phyloP scores from a whole-genome alignment of 495 filamentous ascomycete species.

The Aspergillus taichungensis region DNA sequence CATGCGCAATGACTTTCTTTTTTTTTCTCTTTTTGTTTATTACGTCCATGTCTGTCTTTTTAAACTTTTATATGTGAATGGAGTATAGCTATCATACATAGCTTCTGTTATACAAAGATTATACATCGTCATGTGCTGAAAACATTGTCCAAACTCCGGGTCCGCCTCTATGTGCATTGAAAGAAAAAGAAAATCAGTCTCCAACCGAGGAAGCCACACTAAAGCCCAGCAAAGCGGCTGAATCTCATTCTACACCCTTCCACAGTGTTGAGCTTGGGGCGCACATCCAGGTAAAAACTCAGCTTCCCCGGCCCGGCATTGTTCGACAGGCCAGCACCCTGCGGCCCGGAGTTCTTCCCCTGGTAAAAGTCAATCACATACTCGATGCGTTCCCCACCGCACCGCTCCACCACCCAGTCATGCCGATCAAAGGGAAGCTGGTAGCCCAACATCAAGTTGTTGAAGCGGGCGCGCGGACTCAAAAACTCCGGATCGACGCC shows the following conservation, averaged over 20 bases:
- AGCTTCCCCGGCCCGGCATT: conserved; percentile 52
- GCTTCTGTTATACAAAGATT: conserved; percentile 31
- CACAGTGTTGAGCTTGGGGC: conserved; percentile 86
- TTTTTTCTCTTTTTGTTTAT: conserved; percentile 10
- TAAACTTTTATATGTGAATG: conserved; percentile 1
- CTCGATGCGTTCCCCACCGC: conserved; percentile 71
- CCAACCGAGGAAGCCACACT: background rate
- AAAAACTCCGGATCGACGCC: conserved; percentile 53
- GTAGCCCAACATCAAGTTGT: conserved; percentile 69
- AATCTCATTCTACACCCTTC: conserved; percentile 85
- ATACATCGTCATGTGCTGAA: conserved; percentile 21
- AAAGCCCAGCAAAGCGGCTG: conserved; percentile 51
- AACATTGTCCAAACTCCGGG: conserved; percentile 19
- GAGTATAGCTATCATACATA: conserved; percentile 30
- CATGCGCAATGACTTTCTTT: conserved; percentile 7
- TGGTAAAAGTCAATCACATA: conserved; percentile 98
- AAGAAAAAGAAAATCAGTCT: conserved; percentile 2
- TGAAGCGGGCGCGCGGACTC: conserved; percentile 74
- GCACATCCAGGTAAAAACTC: conserved; percentile 90
- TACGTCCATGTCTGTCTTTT: conserved; percentile 3
- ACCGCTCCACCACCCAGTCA: conserved; percentile 94
- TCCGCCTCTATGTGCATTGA: conserved; percentile 19
- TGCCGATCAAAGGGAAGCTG: conserved; percentile 89
- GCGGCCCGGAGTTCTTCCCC: conserved; percentile 44
- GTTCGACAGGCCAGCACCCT: conserved; percentile 24